Percentiles rank a stretch among this genome's conserved stretches.
These are phyloP conservation scores for Penicillium sp. DNA, from an alignment of 2,329 filamentous ascomycete species.

Conservation along the genomic window DNA sequence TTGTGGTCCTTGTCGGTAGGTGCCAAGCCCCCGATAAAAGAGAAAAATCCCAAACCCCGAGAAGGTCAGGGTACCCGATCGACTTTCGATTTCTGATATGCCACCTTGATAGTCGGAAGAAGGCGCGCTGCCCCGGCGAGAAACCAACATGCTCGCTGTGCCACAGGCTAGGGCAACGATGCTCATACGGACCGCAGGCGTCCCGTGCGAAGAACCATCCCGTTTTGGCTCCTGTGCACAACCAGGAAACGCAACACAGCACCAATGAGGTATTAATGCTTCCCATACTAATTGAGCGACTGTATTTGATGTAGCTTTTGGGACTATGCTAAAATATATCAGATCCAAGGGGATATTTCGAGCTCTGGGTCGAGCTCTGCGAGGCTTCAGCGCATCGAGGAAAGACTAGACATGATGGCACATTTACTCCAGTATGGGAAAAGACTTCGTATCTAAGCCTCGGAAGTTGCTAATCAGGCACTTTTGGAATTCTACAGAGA, in stretches of 20 bases:
- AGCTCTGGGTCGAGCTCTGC: conserved; percentile 7
- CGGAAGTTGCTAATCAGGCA: background rate
- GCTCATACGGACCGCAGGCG: conserved; percentile 18
- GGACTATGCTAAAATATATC: background rate
- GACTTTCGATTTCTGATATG: background rate
- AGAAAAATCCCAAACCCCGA: background rate
- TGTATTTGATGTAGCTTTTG: background rate
- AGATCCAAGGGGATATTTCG: background rate
- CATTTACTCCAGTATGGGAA: conserved; percentile 13
- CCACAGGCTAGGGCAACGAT: conserved; percentile 22
- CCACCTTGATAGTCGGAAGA: conserved; percentile 20
- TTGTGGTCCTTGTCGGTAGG: conserved; percentile 27
- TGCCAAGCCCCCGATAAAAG: background rate
- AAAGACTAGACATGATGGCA: conserved; percentile 21
- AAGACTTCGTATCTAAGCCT: background rate
- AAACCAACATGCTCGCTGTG: conserved; percentile 27
- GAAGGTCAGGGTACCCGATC: background rate
- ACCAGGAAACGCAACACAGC: background rate
- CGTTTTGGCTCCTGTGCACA: background rate
- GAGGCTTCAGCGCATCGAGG: conserved; percentile 22
- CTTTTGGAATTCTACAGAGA: background rate
- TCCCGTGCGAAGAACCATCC: background rate
- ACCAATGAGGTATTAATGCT: background rate
- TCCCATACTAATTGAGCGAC: no score
- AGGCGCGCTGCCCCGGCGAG: conserved; percentile 29